A percentile compares a stretch with the other conserved stretches of the same genome.
These are phyloP conservation scores for Thermothelomyces thermophilus DNA, from an alignment of 2,329 filamentous ascomycete species.

Conservation along the genomic window DNA sequence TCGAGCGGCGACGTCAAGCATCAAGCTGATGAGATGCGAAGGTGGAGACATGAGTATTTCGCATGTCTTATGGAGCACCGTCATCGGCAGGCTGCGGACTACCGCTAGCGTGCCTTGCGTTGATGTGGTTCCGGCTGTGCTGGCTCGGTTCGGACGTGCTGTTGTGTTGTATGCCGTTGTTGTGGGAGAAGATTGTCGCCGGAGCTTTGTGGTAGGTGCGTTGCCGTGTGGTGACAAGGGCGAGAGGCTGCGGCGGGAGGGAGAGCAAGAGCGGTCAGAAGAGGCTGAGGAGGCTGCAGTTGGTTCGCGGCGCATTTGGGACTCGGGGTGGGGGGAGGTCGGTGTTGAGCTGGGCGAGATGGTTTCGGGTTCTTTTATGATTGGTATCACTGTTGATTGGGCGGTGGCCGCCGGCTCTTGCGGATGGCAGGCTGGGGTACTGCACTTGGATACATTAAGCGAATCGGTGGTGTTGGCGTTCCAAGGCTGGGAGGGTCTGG, in stretches of 20 bases:
- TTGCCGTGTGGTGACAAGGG: constrained; percentile 63
- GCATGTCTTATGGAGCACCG: constrained; percentile 69
- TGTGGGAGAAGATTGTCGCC: not conserved
- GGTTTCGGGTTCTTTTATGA: not conserved
- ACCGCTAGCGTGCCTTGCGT: constrained; percentile 35
- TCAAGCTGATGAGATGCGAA: constrained; percentile 66
- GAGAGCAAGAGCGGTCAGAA: too few relatives aligned
- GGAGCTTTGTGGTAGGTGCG: constrained; percentile 46
- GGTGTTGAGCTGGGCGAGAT: not conserved
- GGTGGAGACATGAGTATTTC: constrained; percentile 76
- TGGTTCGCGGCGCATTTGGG: too few relatives aligned
- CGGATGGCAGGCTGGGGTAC: constrained; percentile 17
- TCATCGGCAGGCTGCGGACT: constrained; percentile 49
- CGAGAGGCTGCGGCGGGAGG: too few relatives aligned
- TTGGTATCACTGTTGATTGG: not conserved
- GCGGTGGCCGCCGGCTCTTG: not conserved
- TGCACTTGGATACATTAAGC: constrained; percentile 7
- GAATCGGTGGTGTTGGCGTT: constrained; percentile 27
- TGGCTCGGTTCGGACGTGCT: not conserved
- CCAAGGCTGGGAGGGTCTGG: constrained; percentile 28
- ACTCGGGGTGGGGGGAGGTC: not conserved
- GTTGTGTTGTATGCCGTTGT: not conserved
- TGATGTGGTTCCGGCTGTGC: not conserved
- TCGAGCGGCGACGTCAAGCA: constrained; percentile 73
- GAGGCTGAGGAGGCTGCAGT: constrained; percentile 29